These are phyloP conservation scores for Aspergillus fumigatiaffinis DNA, from an alignment of 2,329 filamentous ascomycete species.

Conservation along the genomic window DNA sequence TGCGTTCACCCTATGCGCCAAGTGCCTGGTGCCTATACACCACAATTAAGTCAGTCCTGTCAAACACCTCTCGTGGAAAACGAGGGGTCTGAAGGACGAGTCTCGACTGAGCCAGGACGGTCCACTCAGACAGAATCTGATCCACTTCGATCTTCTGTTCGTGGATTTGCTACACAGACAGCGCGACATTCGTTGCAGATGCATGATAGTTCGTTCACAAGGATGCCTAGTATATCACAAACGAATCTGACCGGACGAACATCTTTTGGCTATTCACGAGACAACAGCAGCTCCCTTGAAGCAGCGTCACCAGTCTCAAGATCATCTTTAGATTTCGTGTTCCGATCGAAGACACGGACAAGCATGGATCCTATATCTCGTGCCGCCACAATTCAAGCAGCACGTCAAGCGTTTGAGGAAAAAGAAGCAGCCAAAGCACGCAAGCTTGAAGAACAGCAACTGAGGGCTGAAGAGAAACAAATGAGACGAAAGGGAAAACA, in stretches of 20 bases:
- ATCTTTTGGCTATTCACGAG: slow-evolving; percentile 46
- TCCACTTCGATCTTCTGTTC: slow-evolving; percentile 20
- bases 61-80: slow-evolving; percentile 47
- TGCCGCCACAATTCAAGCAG: slow-evolving; percentile 54
- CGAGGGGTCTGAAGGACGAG: slow-evolving; percentile 41
- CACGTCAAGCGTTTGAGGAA: slow-evolving; percentile 55
- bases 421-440: slow-evolving; percentile 56
- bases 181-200: slow-evolving; percentile 36
- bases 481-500: slow-evolving; percentile 42
- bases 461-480: slow-evolving; percentile 45
- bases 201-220: slow-evolving; percentile 42
- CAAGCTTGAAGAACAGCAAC: slow-evolving; percentile 51
- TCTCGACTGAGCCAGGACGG: slow-evolving; percentile 45
- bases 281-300: slow-evolving; percentile 49
- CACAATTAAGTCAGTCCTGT: slow-evolving; percentile 48
- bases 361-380: slow-evolving; percentile 52
- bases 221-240: slow-evolving; percentile 49
- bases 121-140: slow-evolving; percentile 20
- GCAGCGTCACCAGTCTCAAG: slow-evolving; percentile 51
- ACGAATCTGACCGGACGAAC: slow-evolving; percentile 50
- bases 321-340: slow-evolving; percentile 54
- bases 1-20: slow-evolving; percentile 56
- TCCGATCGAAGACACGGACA: slow-evolving; percentile 47
- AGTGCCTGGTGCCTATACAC: slow-evolving; percentile 52
- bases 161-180: slow-evolving; percentile 30